phyloP scores from a whole-genome alignment of 129 eudicot species.

The Mikania micrantha region DNA sequence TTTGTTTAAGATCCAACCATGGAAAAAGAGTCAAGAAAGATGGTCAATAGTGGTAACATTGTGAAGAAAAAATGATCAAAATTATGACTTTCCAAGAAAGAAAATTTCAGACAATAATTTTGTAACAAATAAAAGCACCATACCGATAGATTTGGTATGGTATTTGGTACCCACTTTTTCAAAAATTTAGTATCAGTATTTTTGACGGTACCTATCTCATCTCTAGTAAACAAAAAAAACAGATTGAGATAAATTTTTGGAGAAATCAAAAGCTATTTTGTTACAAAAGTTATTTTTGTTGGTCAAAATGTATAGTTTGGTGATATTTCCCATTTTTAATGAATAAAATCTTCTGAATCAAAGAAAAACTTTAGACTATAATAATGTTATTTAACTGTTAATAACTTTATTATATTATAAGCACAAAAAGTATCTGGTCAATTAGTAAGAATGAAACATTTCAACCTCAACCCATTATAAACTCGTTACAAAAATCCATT shows the following conservation, averaged over 20 bases:
- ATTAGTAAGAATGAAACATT: not conserved
- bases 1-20: not conserved
- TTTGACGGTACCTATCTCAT: no score
- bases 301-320: not conserved
- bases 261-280: not conserved
- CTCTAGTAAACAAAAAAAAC: no score
- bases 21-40: not conserved
- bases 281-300: no score
- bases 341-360: no score
- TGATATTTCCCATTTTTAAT: not conserved
- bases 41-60: not conserved
- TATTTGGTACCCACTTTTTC: no score
- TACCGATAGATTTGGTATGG: no score
- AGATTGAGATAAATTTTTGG: not conserved
- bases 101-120: no score
- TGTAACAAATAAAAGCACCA: no score
- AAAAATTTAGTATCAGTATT: no score
- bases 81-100: not conserved
- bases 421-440: not conserved
- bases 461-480: not conserved
- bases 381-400: no score
- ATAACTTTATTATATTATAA: not conserved
- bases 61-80: no score
- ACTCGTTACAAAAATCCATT: not conserved
- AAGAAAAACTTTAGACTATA: no score